Evolutionary conservation across 2,329 filamentous ascomycete genomes (phyloP).

Genomic region (Ceratocystis albifundus): DNA sequence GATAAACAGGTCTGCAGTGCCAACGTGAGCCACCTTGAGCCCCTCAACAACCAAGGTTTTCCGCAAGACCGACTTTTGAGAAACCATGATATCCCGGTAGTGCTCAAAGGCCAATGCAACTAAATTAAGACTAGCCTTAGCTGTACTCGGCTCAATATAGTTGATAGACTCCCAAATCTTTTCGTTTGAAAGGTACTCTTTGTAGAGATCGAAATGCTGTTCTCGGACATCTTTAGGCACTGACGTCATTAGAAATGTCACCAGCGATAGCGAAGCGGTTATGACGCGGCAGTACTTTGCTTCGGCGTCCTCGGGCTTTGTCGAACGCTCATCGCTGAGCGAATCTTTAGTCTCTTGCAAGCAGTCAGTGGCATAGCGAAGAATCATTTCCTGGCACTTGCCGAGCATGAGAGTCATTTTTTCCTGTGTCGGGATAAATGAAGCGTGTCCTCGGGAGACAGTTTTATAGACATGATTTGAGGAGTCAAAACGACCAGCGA

Average conservation of each 20-base stretch:
- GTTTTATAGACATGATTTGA: constrained; percentile 65
- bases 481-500: constrained; percentile 77
- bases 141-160: constrained; percentile 44
- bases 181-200: constrained; percentile 54
- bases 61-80: constrained; percentile 41
- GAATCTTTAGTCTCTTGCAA: constrained; percentile 70
- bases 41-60: constrained; percentile 59
- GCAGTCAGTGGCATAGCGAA: constrained; percentile 71
- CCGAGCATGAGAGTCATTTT: constrained; percentile 69
- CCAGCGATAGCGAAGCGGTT: constrained; percentile 43
- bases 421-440: constrained; percentile 66
- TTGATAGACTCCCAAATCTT: constrained; percentile 56
- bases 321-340: constrained; percentile 78
- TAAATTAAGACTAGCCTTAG: constrained; percentile 42
- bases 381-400: constrained; percentile 66
- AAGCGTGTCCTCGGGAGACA: constrained; percentile 63
- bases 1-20: constrained; percentile 62
- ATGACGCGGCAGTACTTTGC: constrained; percentile 73
- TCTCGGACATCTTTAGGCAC: constrained; percentile 41
- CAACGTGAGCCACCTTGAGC: constrained; percentile 58
- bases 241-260: constrained; percentile 42
- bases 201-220: constrained; percentile 51
- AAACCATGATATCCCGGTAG: constrained; percentile 37
- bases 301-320: constrained; percentile 71
- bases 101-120: constrained; percentile 39